Conservation (phyloP, 345 rosid genomes). For the Citrus cavaleriei region DNA sequence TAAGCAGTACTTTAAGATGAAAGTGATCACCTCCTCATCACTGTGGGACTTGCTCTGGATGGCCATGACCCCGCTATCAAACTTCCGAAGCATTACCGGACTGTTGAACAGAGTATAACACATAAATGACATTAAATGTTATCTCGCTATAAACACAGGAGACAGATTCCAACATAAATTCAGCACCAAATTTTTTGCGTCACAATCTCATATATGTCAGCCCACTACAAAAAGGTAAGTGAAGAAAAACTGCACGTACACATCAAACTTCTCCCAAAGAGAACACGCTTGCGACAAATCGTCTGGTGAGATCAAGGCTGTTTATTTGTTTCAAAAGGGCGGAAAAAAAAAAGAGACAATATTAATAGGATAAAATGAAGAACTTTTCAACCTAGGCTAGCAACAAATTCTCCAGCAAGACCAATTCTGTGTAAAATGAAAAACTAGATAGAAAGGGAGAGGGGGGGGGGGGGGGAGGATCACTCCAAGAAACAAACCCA, state of each 20-base stretch:
- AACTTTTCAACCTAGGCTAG: neutral
- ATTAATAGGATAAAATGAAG: neutral
- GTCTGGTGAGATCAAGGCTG: constrained; percentile 95
- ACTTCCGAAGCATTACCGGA: constrained; percentile 96
- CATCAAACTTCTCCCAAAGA: constrained; percentile 94
- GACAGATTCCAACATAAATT: neutral
- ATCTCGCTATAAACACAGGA: neutral
- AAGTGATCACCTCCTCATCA: constrained; percentile 75
- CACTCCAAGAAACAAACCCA: neutral
- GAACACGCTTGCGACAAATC: constrained; percentile 91
- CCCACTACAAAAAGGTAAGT: neutral
- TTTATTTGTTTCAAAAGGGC: neutral
- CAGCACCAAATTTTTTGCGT: neutral
- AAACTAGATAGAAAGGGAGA: neutral
- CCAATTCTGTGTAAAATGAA: neutral
- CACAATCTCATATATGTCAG: neutral
- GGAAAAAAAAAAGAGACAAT: neutral
- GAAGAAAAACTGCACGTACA: constrained; percentile 46
- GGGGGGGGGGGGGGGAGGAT: neutral
- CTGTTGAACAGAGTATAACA: constrained; percentile 43
- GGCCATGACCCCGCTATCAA: constrained; percentile 96
- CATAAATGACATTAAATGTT: constrained; percentile 12
- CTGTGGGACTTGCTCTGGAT: constrained; percentile 91
- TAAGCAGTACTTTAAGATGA: constrained; percentile 5
- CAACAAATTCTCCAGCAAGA: neutral